Evolutionary conservation across 2,329 filamentous ascomycete genomes (phyloP), one percentile per base, ranked within the genome.

Genomic region (Saccharata proteae): DNA sequence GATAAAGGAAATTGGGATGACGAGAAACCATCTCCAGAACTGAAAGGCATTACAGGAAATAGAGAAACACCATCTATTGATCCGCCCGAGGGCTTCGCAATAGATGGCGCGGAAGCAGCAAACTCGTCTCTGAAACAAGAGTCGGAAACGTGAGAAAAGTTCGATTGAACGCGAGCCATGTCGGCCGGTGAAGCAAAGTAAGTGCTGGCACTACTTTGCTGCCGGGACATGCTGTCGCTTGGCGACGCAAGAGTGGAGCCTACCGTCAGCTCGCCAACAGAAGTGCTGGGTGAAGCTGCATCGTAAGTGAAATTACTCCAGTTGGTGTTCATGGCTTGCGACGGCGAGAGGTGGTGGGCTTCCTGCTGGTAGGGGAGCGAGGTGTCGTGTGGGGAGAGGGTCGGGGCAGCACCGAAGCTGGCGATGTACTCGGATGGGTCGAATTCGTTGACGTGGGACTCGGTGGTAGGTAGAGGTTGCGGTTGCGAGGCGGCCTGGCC

Each of bases 101-200:
- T 43, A 35, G 49, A 49, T 16, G 32, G 32, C 24, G 34, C 32
- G 9, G n/a, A 13, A 27, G 27, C 16, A 21, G 23, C 26, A 22
- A 39, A 34, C 28, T 23, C 23, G 13, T 56, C 49, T 34, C 41
- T 26, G 39, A 51, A 45, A 48, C 53, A 27, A 36, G 42, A 44
- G 39, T 52, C 43, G 37, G 47, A 46, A 43, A 52, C 47, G 43
- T 39, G 46, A 34, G 51, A 54, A 43, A 46, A 48, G 41, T 52
- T 48, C 45, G 61, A 64, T 38, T 55, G 47, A 45, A 61, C 46
- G 29, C 57, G 57, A 47, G 61, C 46, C 59, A 63, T 62, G 38
- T 54, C 52, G 41, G 60, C 43, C 28, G 49, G 46, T 45, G 55
- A 54, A 45, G 49, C 47, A 43, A 61, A 54, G 35, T 50, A 49